phyloP scores from a whole-genome alignment of 2,329 filamentous ascomycete genomes.

The Raffaelea arxii region DNA sequence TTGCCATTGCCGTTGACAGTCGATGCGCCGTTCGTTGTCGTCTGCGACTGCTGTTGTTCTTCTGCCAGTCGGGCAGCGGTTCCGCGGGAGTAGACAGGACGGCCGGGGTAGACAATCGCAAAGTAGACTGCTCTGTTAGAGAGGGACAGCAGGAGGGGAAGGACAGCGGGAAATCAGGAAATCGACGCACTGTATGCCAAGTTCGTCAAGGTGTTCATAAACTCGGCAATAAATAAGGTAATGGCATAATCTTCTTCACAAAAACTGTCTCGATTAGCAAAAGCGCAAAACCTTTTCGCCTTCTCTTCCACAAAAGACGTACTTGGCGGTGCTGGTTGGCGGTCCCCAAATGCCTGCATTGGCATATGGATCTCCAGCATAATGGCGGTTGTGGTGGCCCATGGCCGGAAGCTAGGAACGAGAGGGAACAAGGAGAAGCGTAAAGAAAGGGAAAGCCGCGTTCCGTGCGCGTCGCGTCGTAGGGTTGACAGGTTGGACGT shows the following conservation, averaged over 20 bases:
- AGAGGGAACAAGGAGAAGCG: not conserved
- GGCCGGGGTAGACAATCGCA: slow-evolving; percentile 26
- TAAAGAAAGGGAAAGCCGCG: too few species aligned
- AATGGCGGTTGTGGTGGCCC: slow-evolving; percentile 20
- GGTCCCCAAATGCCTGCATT: slow-evolving; percentile 17
- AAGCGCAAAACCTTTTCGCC: not conserved
- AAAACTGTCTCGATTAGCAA: slow-evolving; percentile 15
- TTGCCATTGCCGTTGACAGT: slow-evolving; percentile 8
- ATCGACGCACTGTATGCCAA: slow-evolving; percentile 32
- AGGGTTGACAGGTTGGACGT: not conserved
- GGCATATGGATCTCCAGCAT: slow-evolving; percentile 17
- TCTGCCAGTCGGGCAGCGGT: not conserved
- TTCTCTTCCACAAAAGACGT: slow-evolving; percentile 2
- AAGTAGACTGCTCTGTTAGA: slow-evolving; percentile 25
- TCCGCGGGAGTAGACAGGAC: slow-evolving; percentile 15
- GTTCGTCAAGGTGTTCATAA: slow-evolving; percentile 43
- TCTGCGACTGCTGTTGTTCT: not conserved
- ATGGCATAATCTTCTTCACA: slow-evolving; percentile 42
- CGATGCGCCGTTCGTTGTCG: not conserved
- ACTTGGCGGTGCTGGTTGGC: slow-evolving; percentile 23
- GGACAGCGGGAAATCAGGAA: not conserved
- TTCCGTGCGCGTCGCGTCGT: not conserved
- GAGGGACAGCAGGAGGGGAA: not conserved
- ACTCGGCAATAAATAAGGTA: slow-evolving; percentile 40
- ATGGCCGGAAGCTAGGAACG: slow-evolving; percentile 9